Percentiles rank a stretch among this genome's conserved stretches.
These are phyloP conservation scores for Juglanconis sp. DNA, from an alignment of 2,329 filamentous ascomycete species.

Conservation along the genomic window DNA sequence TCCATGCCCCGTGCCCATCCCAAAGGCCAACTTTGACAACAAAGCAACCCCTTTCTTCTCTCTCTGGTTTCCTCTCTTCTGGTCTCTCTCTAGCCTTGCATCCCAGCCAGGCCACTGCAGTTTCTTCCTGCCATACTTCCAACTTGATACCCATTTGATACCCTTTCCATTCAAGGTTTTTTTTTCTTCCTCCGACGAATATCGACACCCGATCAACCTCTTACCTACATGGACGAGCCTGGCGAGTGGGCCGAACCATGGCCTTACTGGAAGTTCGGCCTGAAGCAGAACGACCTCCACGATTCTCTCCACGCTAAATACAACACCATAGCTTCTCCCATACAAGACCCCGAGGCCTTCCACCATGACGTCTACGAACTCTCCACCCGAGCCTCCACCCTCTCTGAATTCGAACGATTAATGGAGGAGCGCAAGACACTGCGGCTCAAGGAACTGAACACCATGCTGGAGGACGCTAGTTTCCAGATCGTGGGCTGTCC, in stretches of 20 bases:
- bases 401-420: slow-evolving; percentile 52
- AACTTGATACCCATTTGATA: slow-evolving; percentile 18
- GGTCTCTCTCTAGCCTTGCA: slow-evolving; percentile 20
- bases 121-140: slow-evolving; percentile 10
- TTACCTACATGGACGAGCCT: slow-evolving; percentile 49
- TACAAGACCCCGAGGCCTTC: slow-evolving; percentile 59
- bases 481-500: slow-evolving; percentile 61
- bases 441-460: slow-evolving; percentile 53
- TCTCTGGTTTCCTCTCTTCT: slow-evolving; percentile 17
- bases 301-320: slow-evolving; percentile 57
- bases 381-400: slow-evolving; percentile 46
- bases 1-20: slow-evolving; percentile 21
- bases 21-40: slow-evolving; percentile 17
- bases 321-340: slow-evolving; percentile 54
- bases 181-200: not conserved
- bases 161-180: slow-evolving; percentile 6
- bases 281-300: slow-evolving; percentile 57
- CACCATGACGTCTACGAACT: slow-evolving; percentile 61
- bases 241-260: slow-evolving; percentile 39
- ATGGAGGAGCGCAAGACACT: slow-evolving; percentile 52
- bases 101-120: slow-evolving; percentile 16
- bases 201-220: not conserved
- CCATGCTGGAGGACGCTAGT: slow-evolving; percentile 54
- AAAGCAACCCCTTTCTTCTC: slow-evolving; percentile 24
- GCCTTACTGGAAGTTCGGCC: slow-evolving; percentile 62